Evolutionary conservation across 2,329 filamentous ascomycete species (phyloP).

Genomic region (Emmonsia crescens): DNA sequence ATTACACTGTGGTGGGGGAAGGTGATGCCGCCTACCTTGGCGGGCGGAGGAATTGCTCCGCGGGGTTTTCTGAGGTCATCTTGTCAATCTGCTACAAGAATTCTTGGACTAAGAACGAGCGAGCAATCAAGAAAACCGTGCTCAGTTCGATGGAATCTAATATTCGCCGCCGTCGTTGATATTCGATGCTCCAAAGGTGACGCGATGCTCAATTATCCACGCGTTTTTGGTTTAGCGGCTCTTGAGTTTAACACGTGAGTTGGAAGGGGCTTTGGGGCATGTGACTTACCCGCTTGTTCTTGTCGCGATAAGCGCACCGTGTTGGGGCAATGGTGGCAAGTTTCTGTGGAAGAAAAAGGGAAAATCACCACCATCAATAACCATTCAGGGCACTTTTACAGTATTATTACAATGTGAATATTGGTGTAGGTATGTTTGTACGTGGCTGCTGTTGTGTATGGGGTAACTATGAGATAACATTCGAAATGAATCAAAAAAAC

Average conservation of each 20-base stretch:
- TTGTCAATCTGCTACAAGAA: not conserved
- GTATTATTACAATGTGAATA: too few species aligned
- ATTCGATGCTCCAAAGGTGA: not conserved
- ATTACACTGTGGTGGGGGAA: too few species aligned
- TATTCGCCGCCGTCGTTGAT: not conserved
- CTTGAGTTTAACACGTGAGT: not conserved
- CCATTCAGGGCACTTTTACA: too few species aligned
- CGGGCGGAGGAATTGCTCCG: conserved; percentile 19
- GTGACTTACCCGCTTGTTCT: not conserved
- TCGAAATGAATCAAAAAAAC: too few species aligned
- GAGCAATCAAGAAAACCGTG: not conserved
- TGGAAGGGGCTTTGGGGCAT: not conserved
- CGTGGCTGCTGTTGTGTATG: too few species aligned
- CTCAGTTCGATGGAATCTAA: not conserved
- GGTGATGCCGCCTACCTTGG: conserved; percentile 17
- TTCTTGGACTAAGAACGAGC: too few species aligned
- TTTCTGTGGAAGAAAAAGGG: too few species aligned
- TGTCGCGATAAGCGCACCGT: not conserved
- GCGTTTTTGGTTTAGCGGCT: conserved; percentile 9
- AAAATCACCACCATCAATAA: too few species aligned
- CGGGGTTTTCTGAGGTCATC: conserved; percentile 7
- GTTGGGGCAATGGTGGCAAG: not conserved
- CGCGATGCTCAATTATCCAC: conserved; percentile 1
- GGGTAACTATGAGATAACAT: too few species aligned
- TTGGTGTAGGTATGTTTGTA: too few species aligned